Evolutionary conservation across 495 filamentous ascomycete species (phyloP).

Genomic region (Podospora appendiculata): DNA sequence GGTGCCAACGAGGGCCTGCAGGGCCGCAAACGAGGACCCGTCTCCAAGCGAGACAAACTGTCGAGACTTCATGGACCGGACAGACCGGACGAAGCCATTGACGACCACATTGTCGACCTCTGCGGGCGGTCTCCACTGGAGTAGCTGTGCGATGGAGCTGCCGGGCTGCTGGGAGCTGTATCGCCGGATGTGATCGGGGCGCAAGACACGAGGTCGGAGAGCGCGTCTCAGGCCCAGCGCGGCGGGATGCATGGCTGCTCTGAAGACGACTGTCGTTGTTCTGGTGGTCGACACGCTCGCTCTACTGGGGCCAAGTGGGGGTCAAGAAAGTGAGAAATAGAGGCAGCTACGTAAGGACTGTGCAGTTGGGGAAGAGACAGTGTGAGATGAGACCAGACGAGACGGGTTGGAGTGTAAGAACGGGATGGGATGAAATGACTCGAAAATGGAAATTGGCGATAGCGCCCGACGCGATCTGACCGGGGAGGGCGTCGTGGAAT

Average conservation of each 20-base stretch:
- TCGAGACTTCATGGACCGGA: slow-evolving; percentile 76
- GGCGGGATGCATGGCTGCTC: slow-evolving; percentile 10
- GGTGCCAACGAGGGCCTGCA: slow-evolving; percentile 78
- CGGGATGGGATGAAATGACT: no score
- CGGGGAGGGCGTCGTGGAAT: no score
- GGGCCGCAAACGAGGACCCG: slow-evolving; percentile 68
- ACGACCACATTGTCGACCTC: slow-evolving; percentile 36
- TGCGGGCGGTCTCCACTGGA: slow-evolving; percentile 22
- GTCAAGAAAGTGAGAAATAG: no score
- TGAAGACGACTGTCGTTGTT: no score
- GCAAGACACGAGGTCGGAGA: slow-evolving; percentile 1
- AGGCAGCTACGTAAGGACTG: no score
- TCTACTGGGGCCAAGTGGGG: no score
- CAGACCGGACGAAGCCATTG: slow-evolving; percentile 74
- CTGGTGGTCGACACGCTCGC: no score
- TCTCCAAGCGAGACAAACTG: slow-evolving; percentile 83
- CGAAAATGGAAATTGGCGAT: no score
- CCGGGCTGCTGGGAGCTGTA: slow-evolving; percentile 12
- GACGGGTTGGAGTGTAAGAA: no score
- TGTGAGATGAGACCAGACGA: no score
- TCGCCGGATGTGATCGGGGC: slow-evolving; percentile 3
- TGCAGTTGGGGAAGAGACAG: no score
- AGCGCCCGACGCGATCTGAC: no score
- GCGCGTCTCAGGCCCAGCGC: slow-evolving; percentile 4
- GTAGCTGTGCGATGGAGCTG: slow-evolving; percentile 20